Percentiles rank a stretch among this genome's conserved stretches.
Conservation (phyloP, 1,139 yeast species). For the Saccharomyces hybrid region DNA sequence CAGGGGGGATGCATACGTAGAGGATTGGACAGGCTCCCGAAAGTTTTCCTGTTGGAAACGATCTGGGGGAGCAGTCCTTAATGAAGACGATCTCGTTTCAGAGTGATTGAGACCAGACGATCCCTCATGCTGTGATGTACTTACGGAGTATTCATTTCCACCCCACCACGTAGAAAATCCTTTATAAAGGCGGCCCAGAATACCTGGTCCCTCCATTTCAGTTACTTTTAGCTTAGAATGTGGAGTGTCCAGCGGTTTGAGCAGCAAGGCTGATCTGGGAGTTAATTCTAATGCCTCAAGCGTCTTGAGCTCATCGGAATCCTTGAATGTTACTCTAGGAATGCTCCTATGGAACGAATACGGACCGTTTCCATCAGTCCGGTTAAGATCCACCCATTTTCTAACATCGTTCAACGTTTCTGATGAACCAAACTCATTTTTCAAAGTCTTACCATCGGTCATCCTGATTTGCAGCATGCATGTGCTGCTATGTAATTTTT, state of each 20-base stretch:
- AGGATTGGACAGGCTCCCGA: conserved; percentile 19
- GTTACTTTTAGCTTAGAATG: conserved; percentile 12
- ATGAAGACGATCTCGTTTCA: neutral
- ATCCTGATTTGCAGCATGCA: conserved; percentile 24
- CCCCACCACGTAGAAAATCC: conserved; percentile 32
- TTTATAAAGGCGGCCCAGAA: conserved; percentile 29
- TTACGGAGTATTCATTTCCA: conserved; percentile 3
- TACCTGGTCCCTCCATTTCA: conserved; percentile 27
- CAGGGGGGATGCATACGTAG: conserved; percentile 24
- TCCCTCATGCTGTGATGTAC: neutral
- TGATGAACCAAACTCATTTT: conserved; percentile 18
- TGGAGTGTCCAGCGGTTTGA: conserved; percentile 41
- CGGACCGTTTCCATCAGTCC: conserved; percentile 41
- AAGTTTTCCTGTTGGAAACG: neutral
- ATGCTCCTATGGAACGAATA: conserved; percentile 41
- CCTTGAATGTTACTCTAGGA: conserved; percentile 39
- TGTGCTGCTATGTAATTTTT: conserved; percentile 3
- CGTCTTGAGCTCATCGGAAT: conserved; percentile 44
- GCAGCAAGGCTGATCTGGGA: conserved; percentile 58
- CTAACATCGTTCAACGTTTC: conserved; percentile 40
- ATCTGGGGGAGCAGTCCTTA: neutral
- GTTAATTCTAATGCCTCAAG: conserved; percentile 43
- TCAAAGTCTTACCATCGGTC: conserved; percentile 22
- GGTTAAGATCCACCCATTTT: conserved; percentile 48
- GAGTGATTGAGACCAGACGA: neutral